phyloP scores from a whole-genome alignment of 116 monocot species.

The Thalassia testudinum region DNA sequence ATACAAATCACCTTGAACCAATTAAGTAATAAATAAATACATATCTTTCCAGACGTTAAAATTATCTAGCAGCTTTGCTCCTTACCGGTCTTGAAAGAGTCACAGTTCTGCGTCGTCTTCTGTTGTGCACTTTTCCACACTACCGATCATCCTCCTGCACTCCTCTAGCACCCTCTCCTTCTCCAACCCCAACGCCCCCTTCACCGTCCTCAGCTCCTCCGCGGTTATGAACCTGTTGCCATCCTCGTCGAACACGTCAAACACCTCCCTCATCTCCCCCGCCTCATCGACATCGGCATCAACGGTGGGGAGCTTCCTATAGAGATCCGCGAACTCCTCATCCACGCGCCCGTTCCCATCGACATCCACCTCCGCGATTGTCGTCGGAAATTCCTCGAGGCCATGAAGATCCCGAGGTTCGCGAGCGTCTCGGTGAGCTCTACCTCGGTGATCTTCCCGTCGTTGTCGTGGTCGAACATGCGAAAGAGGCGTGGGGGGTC shows the following conservation, averaged over 20 bases:
- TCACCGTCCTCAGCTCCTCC: conserved; percentile 25
- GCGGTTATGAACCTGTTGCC: conserved; percentile 38
- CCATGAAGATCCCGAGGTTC: conserved; percentile 14
- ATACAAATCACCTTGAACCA: conserved; percentile 80
- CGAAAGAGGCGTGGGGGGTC: not conserved
- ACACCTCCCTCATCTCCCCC: conserved; percentile 36
- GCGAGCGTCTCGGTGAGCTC: conserved; percentile 29
- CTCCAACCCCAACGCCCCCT: conserved; percentile 20
- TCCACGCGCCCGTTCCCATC: conserved; percentile 26
- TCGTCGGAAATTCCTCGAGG: conserved; percentile 13
- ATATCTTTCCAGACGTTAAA: too few species aligned
- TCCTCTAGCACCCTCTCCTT: conserved; percentile 10
- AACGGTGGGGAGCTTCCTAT: not conserved
- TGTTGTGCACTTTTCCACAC: conserved; percentile 32
- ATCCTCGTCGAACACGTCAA: conserved; percentile 33
- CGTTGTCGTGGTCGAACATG: conserved; percentile 16
- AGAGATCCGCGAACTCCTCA: conserved; percentile 11
- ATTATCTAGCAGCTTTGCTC: not conserved
- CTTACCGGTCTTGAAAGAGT: conserved; percentile 78
- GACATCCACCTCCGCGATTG: conserved; percentile 19
- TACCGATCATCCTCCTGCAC: conserved; percentile 28
- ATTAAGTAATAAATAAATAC: too few species aligned
- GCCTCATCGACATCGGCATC: not conserved
- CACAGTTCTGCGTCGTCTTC: conserved; percentile 29
- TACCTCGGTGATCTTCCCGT: conserved; percentile 20